Conservation (phyloP, 1,139 yeast genomes). For the Eremothecium cymbalariae region DNA sequence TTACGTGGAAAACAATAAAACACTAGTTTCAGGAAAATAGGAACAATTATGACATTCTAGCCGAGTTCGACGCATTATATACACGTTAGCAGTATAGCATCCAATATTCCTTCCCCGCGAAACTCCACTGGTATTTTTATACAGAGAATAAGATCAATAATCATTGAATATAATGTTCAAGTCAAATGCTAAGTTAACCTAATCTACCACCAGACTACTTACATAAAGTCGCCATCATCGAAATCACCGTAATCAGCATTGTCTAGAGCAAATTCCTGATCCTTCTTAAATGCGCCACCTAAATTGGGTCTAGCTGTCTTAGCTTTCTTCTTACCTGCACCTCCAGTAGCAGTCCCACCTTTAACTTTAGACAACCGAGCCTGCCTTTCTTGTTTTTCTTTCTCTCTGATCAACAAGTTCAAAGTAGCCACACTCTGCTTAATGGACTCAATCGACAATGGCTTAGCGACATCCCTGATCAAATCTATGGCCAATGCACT, state of each 20-base stretch:
- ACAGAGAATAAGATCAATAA: too few species aligned
- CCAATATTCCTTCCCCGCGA: too few species aligned
- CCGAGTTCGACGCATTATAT: too few species aligned
- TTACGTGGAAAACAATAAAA: too few species aligned
- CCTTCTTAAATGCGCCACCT: slow-evolving; percentile 71
- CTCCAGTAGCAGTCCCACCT: slow-evolving; percentile 84
- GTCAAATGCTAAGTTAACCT: too few species aligned
- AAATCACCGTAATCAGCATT: slow-evolving; percentile 46
- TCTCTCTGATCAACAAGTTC: slow-evolving; percentile 72
- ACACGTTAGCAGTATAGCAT: too few species aligned
- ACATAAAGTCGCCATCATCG: slow-evolving; percentile 88
- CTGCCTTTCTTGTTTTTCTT: slow-evolving; percentile 83
- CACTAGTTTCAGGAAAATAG: too few species aligned
- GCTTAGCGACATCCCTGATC: slow-evolving; percentile 74
- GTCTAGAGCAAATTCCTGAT: slow-evolving; percentile 58
- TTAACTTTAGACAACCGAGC: slow-evolving; percentile 63
- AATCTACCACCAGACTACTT: slow-evolving; percentile 23
- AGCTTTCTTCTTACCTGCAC: slow-evolving; percentile 92
- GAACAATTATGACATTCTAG: too few species aligned
- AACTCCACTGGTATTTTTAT: too few species aligned
- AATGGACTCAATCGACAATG: slow-evolving; percentile 71
- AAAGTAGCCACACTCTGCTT: slow-evolving; percentile 83
- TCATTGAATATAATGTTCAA: too few species aligned
- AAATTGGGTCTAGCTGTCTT: slow-evolving; percentile 70
- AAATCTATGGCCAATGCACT: slow-evolving; percentile 76